A percentile compares a stretch with the other conserved stretches of the same genome.
Conservation (phyloP, 2,329 filamentous ascomycete species). For the Colletotrichum sublineola region DNA sequence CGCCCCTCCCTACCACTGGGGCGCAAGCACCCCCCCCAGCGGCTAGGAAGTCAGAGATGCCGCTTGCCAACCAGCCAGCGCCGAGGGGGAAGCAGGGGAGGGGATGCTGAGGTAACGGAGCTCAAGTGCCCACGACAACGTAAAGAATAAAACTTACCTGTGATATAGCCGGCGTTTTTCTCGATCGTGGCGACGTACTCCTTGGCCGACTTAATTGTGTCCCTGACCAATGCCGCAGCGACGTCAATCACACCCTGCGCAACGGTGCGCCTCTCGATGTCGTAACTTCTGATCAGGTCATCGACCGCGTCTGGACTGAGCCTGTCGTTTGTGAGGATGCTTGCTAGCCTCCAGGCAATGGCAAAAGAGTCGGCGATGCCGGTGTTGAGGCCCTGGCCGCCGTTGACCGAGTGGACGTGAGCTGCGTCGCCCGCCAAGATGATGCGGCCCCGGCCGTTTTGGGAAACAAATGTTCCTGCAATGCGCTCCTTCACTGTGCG, state of each 20-base stretch:
- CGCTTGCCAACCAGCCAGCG: not conserved
- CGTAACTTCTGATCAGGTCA: conserved; percentile 57
- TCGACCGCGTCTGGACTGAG: conserved; percentile 44
- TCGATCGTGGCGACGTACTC: conserved; percentile 62
- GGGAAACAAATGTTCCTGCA: conserved; percentile 61
- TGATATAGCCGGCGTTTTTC: conserved; percentile 63
- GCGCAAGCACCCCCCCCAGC: not conserved
- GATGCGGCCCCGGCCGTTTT: conserved; percentile 56
- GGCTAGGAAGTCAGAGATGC: not conserved
- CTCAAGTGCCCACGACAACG: not conserved
- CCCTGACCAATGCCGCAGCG: conserved; percentile 60
- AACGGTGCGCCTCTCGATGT: conserved; percentile 58
- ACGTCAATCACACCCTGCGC: conserved; percentile 62
- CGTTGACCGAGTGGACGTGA: conserved; percentile 62
- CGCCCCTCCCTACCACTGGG: not conserved
- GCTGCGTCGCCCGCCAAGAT: conserved; percentile 65
- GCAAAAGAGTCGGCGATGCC: conserved; percentile 65
- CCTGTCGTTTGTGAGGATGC: conserved; percentile 46
- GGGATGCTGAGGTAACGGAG: not conserved
- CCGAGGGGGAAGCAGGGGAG: not conserved
- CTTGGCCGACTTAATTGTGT: conserved; percentile 58
- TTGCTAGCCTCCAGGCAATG: conserved; percentile 65
- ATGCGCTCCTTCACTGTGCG: conserved; percentile 63
- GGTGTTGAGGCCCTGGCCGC: conserved; percentile 65
- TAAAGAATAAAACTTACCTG: conserved; percentile 48